A percentile compares a stretch with the other conserved stretches of the same genome.
Conservation (phyloP, 768 basidiomycete genomes). For the Lactifluus subvellereus region DNA sequence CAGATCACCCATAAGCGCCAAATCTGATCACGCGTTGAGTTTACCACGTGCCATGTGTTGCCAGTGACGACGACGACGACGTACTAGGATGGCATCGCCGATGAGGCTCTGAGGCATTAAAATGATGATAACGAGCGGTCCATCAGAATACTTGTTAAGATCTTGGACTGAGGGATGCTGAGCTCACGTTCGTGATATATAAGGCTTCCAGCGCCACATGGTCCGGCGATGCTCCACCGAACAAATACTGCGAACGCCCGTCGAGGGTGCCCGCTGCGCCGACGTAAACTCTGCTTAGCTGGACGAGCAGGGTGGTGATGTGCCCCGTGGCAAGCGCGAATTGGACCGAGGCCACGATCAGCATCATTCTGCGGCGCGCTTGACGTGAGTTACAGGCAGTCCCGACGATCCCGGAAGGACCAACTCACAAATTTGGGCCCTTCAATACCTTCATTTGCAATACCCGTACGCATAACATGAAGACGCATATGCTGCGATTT, state of each 20-base stretch:
- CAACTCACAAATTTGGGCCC: conserved; percentile 3
- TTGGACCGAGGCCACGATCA: conserved; percentile 7
- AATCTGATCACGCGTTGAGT: background rate
- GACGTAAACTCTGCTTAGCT: conserved; percentile 7
- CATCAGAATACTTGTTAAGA: background rate
- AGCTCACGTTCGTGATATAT: conserved; percentile 15
- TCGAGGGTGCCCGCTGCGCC: background rate
- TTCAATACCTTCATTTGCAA: conserved; percentile 3
- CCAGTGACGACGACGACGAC: background rate
- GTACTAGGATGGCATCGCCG: conserved; percentile 17
- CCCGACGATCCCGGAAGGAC: background rate
- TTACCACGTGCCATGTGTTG: background rate
- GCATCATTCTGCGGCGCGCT: background rate
- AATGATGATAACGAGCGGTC: too few relatives aligned
- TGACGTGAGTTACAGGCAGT: background rate
- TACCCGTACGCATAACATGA: conserved; percentile 1
- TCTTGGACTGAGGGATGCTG: background rate
- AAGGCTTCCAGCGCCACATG: conserved; percentile 5
- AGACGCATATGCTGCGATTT: conserved; percentile 8
- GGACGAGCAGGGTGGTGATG: conserved; percentile 6
- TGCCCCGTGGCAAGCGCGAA: conserved; percentile 16
- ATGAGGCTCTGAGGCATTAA: conserved; percentile 4
- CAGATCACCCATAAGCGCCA: conserved; percentile 22
- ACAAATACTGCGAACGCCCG: background rate
- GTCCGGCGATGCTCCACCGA: conserved; percentile 5